phyloP scores from a whole-genome alignment of 2,329 filamentous ascomycete species.

The Pseudonectria buxi region DNA sequence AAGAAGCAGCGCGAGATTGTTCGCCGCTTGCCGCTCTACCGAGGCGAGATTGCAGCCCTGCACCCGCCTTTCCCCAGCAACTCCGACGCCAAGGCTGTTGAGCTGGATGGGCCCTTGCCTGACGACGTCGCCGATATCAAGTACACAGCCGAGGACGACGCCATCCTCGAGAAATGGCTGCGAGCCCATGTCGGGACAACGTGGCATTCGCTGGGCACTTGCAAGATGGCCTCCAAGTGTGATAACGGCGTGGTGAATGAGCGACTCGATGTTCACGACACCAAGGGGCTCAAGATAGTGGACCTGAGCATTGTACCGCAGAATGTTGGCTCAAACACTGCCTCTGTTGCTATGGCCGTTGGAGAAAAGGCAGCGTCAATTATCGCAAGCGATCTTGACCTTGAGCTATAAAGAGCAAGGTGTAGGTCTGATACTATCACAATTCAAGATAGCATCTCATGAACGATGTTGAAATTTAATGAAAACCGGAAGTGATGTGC shows the following conservation, averaged over 20 bases:
- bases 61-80: slow-evolving; percentile 39
- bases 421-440: too few relatives aligned
- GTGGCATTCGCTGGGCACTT: slow-evolving; percentile 41
- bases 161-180: slow-evolving; percentile 39
- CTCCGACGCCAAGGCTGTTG: slow-evolving; percentile 37
- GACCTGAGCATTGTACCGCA: slow-evolving; percentile 30
- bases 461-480: too few relatives aligned
- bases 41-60: slow-evolving; percentile 36
- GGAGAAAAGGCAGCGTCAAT: slow-evolving; percentile 42
- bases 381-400: slow-evolving; percentile 31
- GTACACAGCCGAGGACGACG: slow-evolving; percentile 45
- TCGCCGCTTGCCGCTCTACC: slow-evolving; percentile 48
- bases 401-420: background rate
- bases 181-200: slow-evolving; percentile 35
- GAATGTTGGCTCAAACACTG: slow-evolving; percentile 43
- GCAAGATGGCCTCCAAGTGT: slow-evolving; percentile 37
- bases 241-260: slow-evolving; percentile 31
- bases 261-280: slow-evolving; percentile 36
- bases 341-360: slow-evolving; percentile 40
- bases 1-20: slow-evolving; percentile 58
- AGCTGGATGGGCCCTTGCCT: slow-evolving; percentile 33
- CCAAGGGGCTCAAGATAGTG: slow-evolving; percentile 34
- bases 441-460: too few relatives aligned
- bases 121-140: slow-evolving; percentile 32
- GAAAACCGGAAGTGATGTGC: too few relatives aligned